These are phyloP conservation scores for Pontederia paniculata DNA, from an alignment of 176 grass and related monocot genomes.

Conservation along the genomic window DNA sequence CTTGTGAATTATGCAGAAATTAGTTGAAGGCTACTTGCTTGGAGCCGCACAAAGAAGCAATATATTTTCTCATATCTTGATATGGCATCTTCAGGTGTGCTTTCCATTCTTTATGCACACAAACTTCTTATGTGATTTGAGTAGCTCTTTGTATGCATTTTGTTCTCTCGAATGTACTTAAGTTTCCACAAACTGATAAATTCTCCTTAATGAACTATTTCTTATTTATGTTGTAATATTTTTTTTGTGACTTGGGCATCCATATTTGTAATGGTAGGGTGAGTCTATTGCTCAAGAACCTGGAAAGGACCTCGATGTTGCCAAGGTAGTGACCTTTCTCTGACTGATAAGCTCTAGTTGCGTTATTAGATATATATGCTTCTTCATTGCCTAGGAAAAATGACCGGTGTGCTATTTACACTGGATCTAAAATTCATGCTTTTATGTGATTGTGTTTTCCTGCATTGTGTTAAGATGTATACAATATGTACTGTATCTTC, in stretches of 20 bases:
- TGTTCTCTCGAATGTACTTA: too few relatives aligned
- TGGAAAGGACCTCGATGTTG: conserved; percentile 45
- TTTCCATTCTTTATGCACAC: background rate
- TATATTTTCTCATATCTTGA: conserved; percentile 99
- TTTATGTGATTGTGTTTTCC: too few relatives aligned
- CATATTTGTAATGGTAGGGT: conserved; percentile 43
- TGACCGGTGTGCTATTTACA: too few relatives aligned
- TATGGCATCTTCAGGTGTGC: conserved; percentile 94
- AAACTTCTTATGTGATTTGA: too few relatives aligned
- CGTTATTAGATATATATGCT: too few relatives aligned
- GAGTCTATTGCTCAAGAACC: conserved; percentile 55
- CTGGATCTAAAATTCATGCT: too few relatives aligned
- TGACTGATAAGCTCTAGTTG: background rate
- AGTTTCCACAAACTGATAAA: too few relatives aligned
- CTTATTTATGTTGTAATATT: conserved; percentile 12
- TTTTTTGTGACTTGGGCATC: conserved; percentile 20
- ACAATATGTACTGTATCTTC: too few relatives aligned
- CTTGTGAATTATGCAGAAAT: conserved; percentile 53
- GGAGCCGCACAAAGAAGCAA: conserved; percentile 89
- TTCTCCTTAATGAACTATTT: conserved; percentile 12
- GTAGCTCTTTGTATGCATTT: too few relatives aligned
- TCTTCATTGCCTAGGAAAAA: too few relatives aligned
- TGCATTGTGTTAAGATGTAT: too few relatives aligned
- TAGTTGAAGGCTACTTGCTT: conserved; percentile 98
- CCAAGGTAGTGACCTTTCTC: conserved; percentile 41